Base-by-base conservation (phyloP, 352 stramenopile species). In the Pythium sp. region DNA sequence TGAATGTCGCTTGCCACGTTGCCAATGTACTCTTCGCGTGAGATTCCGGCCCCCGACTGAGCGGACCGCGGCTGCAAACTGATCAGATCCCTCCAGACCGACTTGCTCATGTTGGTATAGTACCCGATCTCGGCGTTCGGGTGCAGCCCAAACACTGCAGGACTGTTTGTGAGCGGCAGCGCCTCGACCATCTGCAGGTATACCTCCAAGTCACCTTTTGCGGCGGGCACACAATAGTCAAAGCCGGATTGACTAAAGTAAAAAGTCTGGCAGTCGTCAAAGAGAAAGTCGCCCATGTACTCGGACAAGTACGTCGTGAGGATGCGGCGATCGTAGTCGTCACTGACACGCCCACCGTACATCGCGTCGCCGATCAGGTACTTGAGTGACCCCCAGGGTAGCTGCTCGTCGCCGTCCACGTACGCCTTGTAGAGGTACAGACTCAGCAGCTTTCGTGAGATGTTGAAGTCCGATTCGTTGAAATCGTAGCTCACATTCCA, bases 401-500 rank as follows among this genome's bases (percentile, higher is more conserved):
- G 72, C 47, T 98, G 86, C 61, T 98, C 95, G 70, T 98, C 94
- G 6, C 81, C 75, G 61, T 98, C 93, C 20, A 97, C 89, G 68
- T 90, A 97, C 24, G 95, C 92, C 73, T 98, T 98, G 72, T 92
- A 92, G 22, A 99, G 71, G 72, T 99, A 99, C 1, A 98, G 74
- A 46, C 79, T 90, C 15, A 99, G 78, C 49, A 98, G 73, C 56
- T 94, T 92, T 47, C 93, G 76, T 7, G 89, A 97, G 58, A 99
- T 98, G 32, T 94, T 94, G 64, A 98, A 98, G 72, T 99, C 96
- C 24, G 91, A 98, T 72, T 98, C 95, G 74, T 98, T 98, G 61
- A 99, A 99, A 70, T 99, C 96, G 75, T 99, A 99, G 72, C 86
- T 94, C 22, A 98, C 94, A 67, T 99, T 99, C 92, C 94, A 99